Evolutionary conservation across 1,284 basidiomycete genomes (phyloP).

Genomic region (Irpex sp.): DNA sequence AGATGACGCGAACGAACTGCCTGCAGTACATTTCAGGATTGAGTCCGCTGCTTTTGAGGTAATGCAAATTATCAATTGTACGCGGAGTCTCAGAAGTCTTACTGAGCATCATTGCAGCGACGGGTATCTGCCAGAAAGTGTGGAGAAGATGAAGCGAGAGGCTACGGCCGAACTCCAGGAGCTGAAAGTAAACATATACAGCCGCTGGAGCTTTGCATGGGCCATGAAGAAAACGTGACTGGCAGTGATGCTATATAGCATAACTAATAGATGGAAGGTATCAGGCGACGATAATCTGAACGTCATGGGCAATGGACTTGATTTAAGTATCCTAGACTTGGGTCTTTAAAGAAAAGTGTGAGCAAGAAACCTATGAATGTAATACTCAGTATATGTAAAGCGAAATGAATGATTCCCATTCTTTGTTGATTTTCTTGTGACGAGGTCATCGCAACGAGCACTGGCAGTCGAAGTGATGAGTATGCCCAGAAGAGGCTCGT

Average conservation of each 20-base stretch:
- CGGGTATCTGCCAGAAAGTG: conserved; percentile 29
- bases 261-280: background rate
- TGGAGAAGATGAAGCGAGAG: conserved; percentile 29
- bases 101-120: conserved; percentile 17
- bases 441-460: no score
- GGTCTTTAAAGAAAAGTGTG: no score
- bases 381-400: no score
- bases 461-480: background rate
- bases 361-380: no score
- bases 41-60: conserved; percentile 29
- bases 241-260: background rate
- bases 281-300: no score
- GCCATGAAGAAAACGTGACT: conserved; percentile 24
- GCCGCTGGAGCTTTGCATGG: conserved; percentile 33
- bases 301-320: no score
- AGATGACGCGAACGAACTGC: conserved; percentile 30
- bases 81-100: background rate
- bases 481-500: background rate
- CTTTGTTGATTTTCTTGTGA: no score
- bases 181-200: conserved; percentile 26
- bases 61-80: background rate
- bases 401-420: no score
- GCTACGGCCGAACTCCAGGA: conserved; percentile 27
- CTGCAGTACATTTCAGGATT: conserved; percentile 27
- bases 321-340: no score